Conservation (phyloP, 225 moss, liverwort and hornwort genomes). For the Marchantia polymorpha region DNA sequence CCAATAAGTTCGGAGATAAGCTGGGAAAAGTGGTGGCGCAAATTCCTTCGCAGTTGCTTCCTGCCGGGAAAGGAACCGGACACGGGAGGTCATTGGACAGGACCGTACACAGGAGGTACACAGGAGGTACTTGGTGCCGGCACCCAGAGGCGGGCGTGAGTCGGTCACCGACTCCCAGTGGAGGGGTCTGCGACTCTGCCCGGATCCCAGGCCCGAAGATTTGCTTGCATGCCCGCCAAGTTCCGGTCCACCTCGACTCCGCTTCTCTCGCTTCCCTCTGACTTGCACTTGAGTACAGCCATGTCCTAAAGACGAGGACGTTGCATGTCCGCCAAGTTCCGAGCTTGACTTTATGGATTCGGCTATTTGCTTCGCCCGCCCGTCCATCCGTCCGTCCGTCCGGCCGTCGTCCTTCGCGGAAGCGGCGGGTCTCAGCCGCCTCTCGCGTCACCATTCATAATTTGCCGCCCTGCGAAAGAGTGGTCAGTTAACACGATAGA, state of each 20-base stretch:
- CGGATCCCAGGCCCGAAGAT: neutral
- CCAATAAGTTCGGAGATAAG: neutral
- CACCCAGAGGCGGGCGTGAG: neutral
- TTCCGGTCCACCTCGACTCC: neutral
- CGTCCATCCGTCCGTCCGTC: too few species aligned
- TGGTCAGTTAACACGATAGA: too few species aligned
- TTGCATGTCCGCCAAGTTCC: neutral
- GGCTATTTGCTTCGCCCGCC: too few species aligned
- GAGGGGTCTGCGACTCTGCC: neutral
- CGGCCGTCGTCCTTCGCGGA: too few species aligned
- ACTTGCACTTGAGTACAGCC: too few species aligned
- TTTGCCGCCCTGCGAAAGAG: too few species aligned
- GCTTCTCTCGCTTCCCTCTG: too few species aligned
- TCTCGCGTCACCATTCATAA: too few species aligned
- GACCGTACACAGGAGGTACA: neutral
- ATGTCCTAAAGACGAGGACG: too few species aligned
- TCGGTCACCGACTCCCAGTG: neutral
- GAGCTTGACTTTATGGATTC: too few species aligned
- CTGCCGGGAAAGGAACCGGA: neutral
- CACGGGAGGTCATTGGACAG: neutral
- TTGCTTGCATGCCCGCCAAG: neutral
- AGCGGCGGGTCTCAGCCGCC: too few species aligned
- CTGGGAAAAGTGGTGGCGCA: neutral
- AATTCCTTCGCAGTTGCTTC: neutral
- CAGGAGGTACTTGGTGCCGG: constrained; percentile 1